Percentiles rank a stretch among this genome's conserved stretches.
Evolutionary conservation across 257 asterid species (phyloP).

Genomic region (Capsicum pubescens): DNA sequence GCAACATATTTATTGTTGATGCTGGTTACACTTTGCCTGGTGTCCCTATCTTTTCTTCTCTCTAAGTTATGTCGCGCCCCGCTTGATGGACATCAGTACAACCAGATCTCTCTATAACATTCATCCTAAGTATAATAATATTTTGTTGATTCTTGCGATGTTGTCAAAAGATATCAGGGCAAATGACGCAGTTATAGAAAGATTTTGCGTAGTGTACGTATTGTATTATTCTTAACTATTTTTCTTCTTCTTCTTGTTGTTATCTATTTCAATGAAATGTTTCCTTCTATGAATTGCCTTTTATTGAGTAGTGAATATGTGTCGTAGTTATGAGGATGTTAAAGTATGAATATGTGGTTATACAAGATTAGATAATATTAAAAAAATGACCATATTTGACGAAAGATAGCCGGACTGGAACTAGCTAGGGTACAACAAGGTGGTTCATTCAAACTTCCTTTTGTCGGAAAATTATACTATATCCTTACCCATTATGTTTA

Average conservation of each 20-base stretch:
- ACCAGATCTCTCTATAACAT: background rate
- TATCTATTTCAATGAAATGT: background rate
- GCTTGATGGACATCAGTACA: background rate
- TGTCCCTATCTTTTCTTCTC: constrained; percentile 67
- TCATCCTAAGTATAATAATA: background rate
- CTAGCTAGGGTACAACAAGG: no score
- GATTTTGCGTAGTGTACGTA: background rate
- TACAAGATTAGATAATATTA: no score
- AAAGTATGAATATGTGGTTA: no score
- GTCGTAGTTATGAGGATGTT: background rate
- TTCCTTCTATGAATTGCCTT: background rate
- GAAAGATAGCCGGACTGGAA: no score
- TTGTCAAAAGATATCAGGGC: no score
- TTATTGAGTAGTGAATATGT: background rate
- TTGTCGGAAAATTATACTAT: no score
- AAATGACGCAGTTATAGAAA: background rate
- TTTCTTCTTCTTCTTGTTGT: background rate
- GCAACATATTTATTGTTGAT: constrained; percentile 63
- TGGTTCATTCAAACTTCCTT: no score
- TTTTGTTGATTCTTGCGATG: no score
- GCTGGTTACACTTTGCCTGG: constrained; percentile 68
- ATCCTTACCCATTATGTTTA: no score
- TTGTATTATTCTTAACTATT: background rate
- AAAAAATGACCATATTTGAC: no score
- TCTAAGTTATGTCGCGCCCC: constrained; percentile 33